phyloP scores from a whole-genome alignment of 805 yeast genomes.

The Yarrowia sp. region DNA sequence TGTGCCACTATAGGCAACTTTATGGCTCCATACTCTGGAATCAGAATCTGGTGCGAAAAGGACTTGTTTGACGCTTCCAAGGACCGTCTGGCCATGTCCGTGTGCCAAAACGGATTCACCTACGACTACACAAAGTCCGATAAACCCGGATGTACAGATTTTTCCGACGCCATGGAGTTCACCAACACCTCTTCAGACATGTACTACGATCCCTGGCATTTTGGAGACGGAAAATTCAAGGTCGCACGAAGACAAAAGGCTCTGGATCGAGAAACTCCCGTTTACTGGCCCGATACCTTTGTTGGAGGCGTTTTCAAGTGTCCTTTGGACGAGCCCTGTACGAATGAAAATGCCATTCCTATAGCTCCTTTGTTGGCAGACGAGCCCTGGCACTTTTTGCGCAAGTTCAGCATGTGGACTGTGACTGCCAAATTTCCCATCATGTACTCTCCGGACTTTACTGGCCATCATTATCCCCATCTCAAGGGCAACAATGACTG shows the following conservation, averaged over 20 bases:
- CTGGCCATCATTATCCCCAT: slow-evolving; percentile 9
- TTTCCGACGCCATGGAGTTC: neutral
- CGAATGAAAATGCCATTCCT: slow-evolving; percentile 39
- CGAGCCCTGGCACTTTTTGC: slow-evolving; percentile 30
- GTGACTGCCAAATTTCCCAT: slow-evolving; percentile 41
- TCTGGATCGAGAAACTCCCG: slow-evolving; percentile 44
- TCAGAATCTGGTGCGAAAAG: slow-evolving; percentile 16
- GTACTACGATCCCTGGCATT: neutral
- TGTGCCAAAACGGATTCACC: slow-evolving; percentile 6
- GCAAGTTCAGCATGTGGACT: slow-evolving; percentile 39
- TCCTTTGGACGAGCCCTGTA: slow-evolving; percentile 19
- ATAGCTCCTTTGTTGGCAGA: slow-evolving; percentile 56
- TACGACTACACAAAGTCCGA: neutral
- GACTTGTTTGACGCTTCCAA: neutral
- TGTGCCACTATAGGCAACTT: slow-evolving; percentile 5
- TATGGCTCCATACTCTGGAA: slow-evolving; percentile 18
- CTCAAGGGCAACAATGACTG: slow-evolving; percentile 36
- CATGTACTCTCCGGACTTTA: slow-evolving; percentile 27
- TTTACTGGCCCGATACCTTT: slow-evolving; percentile 55
- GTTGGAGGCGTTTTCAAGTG: slow-evolving; percentile 65
- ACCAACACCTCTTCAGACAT: neutral
- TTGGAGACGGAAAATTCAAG: slow-evolving; percentile 45
- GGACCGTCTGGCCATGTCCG: slow-evolving; percentile 3
- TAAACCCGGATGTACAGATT: neutral
- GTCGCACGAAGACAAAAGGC: slow-evolving; percentile 56